phyloP scores from a whole-genome alignment of 129 eudicot species.

The Kitagawia praeruptora region DNA sequence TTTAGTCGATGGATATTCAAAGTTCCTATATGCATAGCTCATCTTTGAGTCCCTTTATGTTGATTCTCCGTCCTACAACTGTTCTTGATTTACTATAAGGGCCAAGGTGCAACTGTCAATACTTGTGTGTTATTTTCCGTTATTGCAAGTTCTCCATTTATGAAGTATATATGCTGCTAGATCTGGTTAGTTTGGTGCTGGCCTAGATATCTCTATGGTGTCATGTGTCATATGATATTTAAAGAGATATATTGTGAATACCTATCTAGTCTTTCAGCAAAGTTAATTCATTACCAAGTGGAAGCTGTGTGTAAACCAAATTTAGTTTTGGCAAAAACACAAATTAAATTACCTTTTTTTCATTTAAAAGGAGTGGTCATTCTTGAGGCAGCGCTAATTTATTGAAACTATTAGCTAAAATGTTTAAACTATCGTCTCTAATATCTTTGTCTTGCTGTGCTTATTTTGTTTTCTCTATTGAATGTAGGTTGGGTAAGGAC shows the following conservation, averaged over 20 bases:
- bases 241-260: neutral
- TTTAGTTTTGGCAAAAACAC: neutral
- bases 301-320: neutral
- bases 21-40: neutral
- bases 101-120: neutral
- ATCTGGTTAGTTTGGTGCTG: neutral
- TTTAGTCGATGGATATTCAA: neutral
- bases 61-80: neutral
- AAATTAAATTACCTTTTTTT: no score
- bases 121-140: neutral
- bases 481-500: conserved; percentile 88
- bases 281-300: neutral
- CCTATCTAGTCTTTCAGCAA: neutral
- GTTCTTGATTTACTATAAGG: neutral
- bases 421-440: neutral
- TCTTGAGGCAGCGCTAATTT: neutral
- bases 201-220: neutral
- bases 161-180: neutral
- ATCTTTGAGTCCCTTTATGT: neutral
- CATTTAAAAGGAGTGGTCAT: neutral
- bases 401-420: neutral
- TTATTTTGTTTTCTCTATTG: neutral
- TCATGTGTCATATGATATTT: neutral
- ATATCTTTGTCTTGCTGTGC: neutral
- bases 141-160: neutral